Evolutionary conservation across 1,284 basidiomycete genomes (phyloP).

Genomic region (Thecaphora frezii): DNA sequence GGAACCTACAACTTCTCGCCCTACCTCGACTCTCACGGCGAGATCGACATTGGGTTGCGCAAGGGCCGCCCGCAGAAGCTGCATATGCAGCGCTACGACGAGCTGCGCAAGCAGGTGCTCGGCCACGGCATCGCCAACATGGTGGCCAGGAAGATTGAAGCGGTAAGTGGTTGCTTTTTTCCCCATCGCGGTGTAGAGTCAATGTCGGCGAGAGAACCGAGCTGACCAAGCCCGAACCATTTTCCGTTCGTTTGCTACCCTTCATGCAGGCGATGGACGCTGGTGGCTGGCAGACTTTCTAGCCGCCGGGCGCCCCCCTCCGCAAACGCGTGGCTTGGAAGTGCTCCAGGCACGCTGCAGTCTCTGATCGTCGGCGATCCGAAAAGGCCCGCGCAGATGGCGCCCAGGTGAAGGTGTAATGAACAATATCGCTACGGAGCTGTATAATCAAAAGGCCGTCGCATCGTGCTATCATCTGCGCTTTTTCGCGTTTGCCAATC

Average conservation of each 20-base stretch:
- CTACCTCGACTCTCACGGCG: constrained; percentile 92
- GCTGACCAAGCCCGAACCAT: too few relatives aligned
- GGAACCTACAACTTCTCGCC: constrained; percentile 87
- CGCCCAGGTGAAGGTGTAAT: too few relatives aligned
- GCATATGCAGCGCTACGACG: constrained; percentile 85
- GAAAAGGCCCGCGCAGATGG: too few relatives aligned
- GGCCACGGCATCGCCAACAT: constrained; percentile 85
- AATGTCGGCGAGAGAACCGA: background rate
- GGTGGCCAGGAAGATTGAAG: constrained; percentile 83
- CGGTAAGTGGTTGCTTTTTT: constrained; percentile 4
- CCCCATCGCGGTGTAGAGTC: background rate
- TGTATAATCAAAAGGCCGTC: too few relatives aligned
- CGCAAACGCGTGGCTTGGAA: too few relatives aligned
- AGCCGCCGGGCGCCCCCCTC: background rate
- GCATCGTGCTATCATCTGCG: too few relatives aligned
- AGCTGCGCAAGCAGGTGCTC: constrained; percentile 85
- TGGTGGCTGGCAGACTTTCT: constrained; percentile 89
- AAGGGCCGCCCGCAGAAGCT: constrained; percentile 82
- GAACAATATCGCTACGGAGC: too few relatives aligned
- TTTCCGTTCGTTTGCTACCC: too few relatives aligned
- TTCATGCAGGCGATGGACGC: constrained; percentile 67
- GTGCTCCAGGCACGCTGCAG: too few relatives aligned
- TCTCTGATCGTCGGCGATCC: too few relatives aligned
- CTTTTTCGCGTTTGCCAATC: too few relatives aligned
- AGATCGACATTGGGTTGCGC: constrained; percentile 89